Evolutionary conservation across 495 filamentous ascomycete genomes (phyloP).

Genomic region (Aspergillus wentii): DNA sequence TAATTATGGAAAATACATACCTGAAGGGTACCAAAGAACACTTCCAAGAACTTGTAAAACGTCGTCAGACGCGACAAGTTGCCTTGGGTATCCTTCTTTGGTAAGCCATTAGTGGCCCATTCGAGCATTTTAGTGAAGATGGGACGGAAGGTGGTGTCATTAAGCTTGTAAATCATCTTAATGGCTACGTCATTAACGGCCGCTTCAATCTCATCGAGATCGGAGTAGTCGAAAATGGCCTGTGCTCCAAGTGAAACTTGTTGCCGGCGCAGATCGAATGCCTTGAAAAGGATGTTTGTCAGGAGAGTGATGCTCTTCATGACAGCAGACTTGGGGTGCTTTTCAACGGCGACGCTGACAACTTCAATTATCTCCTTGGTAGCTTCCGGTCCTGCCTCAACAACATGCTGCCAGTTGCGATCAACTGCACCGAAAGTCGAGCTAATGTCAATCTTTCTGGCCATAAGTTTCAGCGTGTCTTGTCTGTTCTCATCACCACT

Average conservation of each 20-base stretch:
- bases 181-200: slow-evolving; percentile 62
- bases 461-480: slow-evolving; percentile 65
- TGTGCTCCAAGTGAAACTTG: slow-evolving; percentile 31
- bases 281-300: slow-evolving; percentile 63
- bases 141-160: slow-evolving; percentile 93
- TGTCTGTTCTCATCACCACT: slow-evolving; percentile 58
- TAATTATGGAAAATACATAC: slow-evolving; percentile 23
- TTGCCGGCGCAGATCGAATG: slow-evolving; percentile 66
- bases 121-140: slow-evolving; percentile 79
- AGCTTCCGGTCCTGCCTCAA: slow-evolving; percentile 53
- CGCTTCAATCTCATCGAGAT: slow-evolving; percentile 61
- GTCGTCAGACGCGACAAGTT: slow-evolving; percentile 55
- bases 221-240: slow-evolving; percentile 38
- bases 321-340: slow-evolving; percentile 68
- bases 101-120: slow-evolving; percentile 57
- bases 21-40: slow-evolving; percentile 80
- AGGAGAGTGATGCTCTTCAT: slow-evolving; percentile 62
- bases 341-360: slow-evolving; percentile 63
- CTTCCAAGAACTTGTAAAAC: slow-evolving; percentile 72
- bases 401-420: slow-evolving; percentile 62
- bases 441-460: slow-evolving; percentile 67
- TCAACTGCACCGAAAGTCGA: slow-evolving; percentile 63
- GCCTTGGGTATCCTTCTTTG: slow-evolving; percentile 55
- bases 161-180: slow-evolving; percentile 92
- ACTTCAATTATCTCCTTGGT: slow-evolving; percentile 61